phyloP scores from a whole-genome alignment of 1,284 basidiomycete genomes.

The Moesziomyces sp. region DNA sequence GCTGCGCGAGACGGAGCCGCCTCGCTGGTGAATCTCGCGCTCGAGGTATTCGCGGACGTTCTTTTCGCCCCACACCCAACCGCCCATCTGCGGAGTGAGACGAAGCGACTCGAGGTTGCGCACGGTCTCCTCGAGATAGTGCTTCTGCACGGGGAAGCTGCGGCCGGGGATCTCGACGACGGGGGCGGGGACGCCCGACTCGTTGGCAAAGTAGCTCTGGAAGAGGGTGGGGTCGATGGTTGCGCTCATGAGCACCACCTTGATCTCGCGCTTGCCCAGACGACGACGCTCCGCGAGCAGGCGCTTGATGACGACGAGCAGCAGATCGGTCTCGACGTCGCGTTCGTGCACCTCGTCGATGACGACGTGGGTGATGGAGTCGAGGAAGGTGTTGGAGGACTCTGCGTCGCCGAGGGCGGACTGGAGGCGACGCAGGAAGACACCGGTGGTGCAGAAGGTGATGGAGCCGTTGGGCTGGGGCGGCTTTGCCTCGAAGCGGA shows the following conservation, averaged over 20 bases:
- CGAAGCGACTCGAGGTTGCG: conserved; percentile 45
- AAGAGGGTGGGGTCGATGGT: conserved; percentile 92
- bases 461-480: conserved; percentile 84
- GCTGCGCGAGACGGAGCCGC: conserved; percentile 24
- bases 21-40: conserved; percentile 72
- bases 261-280: conserved; percentile 79
- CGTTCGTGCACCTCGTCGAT: conserved; percentile 98
- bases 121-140: conserved; percentile 84
- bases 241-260: conserved; percentile 93
- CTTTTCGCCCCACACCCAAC: conserved; percentile 81
- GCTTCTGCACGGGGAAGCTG: conserved; percentile 85
- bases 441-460: conserved; percentile 93
- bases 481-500: conserved; percentile 85
- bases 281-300: conserved; percentile 79
- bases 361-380: conserved; percentile 87
- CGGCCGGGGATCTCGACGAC: conserved; percentile 90
- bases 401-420: conserved; percentile 73
- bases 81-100: conserved; percentile 67
- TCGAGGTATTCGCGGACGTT: conserved; percentile 81
- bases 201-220: conserved; percentile 83
- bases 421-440: conserved; percentile 89
- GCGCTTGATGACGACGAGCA: conserved; percentile 90
- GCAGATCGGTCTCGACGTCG: conserved; percentile 91
- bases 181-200: conserved; percentile 73
- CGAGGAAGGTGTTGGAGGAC: conserved; percentile 71